Base-by-base conservation (phyloP, 2,329 filamentous ascomycete genomes). In the Colletotrichum tabaci region DNA sequence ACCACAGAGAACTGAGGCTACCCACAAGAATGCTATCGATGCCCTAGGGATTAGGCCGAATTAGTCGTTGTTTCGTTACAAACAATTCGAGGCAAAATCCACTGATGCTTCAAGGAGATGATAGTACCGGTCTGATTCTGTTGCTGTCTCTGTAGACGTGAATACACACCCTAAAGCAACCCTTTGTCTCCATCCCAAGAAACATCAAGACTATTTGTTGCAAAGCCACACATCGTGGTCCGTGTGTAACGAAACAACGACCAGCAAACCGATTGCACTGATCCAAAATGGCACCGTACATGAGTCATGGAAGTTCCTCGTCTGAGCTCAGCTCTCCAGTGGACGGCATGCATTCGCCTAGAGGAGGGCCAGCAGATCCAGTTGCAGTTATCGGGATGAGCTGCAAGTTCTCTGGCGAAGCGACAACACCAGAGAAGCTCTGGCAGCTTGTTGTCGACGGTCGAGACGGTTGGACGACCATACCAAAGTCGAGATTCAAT, bases 321-420 rank as follows among this genome's bases (percentile, higher is more conserved):
- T 65, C 66, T 15, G 53, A 60, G 53, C 47, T 49, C 15, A 60
- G 61, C 47, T 69, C 61, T 16, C 66, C 66, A 4, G 66, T 69
- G 46, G 53, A 65, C 53, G 47, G 61, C 38, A 10, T 69, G 6
- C 53, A 66, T 16, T 65, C 66, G 23, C 47, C 61, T 3, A 21
- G 44, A 26, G 55, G 52, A n/a, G 53, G 16, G 2, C 61, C 49
- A 6, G 21, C n/a, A n/a, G 56, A 71, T 35, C 74, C 75, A 3
- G 73, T 77, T 35, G 75, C 75, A 56, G 63, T 77, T 50, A 72
- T 76, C 44, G 75, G 75, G 7, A 74, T 76, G 68, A 72, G 75
- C 2, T 76, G 75, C 56, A 74, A 73, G n/a, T 73, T 76, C 9
- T 71, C 75, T 9, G 75, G 75, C 8, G 65, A 69, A 12, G 69